Evolutionary conservation across 2,329 filamentous ascomycete species (phyloP).

Genomic region (Saccharata proteae): DNA sequence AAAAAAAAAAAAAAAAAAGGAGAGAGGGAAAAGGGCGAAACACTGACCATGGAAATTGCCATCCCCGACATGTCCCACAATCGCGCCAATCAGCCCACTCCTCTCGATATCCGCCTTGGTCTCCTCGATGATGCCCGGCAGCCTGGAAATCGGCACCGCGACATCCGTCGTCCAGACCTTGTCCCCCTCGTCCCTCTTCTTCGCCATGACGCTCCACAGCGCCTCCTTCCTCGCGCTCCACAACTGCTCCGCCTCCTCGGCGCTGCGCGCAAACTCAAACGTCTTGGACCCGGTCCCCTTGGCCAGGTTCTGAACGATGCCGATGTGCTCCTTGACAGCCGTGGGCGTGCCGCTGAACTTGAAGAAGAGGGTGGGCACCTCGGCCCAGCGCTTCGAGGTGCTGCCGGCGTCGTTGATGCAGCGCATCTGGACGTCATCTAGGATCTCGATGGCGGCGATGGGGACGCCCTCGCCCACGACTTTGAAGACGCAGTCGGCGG

Average conservation of each 20-base stretch:
- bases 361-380: slow-evolving; percentile 61
- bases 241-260: slow-evolving; percentile 54
- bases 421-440: slow-evolving; percentile 84
- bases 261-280: slow-evolving; percentile 56
- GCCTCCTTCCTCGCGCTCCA: slow-evolving; percentile 69
- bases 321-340: slow-evolving; percentile 68
- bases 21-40: slow-evolving; percentile 12
- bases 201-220: slow-evolving; percentile 59
- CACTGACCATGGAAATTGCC: slow-evolving; percentile 57
- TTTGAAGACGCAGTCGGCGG: slow-evolving; percentile 65
- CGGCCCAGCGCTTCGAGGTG: slow-evolving; percentile 54
- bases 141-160: slow-evolving; percentile 58
- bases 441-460: slow-evolving; percentile 81
- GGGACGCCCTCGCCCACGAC: slow-evolving; percentile 74
- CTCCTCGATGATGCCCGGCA: slow-evolving; percentile 66
- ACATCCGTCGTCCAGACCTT: slow-evolving; percentile 73
- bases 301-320: slow-evolving; percentile 50
- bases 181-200: slow-evolving; percentile 41
- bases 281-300: slow-evolving; percentile 48
- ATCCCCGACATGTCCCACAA: slow-evolving; percentile 64
- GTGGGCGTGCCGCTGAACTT: slow-evolving; percentile 58
- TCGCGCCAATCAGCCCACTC: slow-evolving; percentile 51
- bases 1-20: slow-evolving; percentile 6
- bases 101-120: slow-evolving; percentile 55
- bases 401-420: slow-evolving; percentile 57